phyloP scores from a whole-genome alignment of 73 alveolate genomes.

The Tetrahymena borealis region DNA sequence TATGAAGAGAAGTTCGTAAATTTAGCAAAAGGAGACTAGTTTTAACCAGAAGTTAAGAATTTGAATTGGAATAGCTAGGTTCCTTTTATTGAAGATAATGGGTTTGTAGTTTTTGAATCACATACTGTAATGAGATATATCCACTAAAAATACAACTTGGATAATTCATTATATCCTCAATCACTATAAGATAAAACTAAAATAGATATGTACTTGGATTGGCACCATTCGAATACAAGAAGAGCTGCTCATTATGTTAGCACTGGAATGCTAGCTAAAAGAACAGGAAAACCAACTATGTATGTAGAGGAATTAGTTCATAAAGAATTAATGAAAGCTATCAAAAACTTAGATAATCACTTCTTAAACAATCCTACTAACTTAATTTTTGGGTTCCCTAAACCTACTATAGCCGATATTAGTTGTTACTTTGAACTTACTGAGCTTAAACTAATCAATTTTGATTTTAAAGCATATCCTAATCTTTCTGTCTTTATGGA shows the following conservation, averaged over 20 bases:
- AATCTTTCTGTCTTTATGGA: not conserved
- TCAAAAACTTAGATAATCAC: not conserved
- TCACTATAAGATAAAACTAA: not conserved
- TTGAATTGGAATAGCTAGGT: not conserved
- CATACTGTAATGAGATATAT: not conserved
- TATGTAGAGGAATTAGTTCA: not conserved
- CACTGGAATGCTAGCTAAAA: not conserved
- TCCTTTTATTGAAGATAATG: not conserved
- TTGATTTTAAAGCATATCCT: not conserved
- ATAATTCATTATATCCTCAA: not conserved
- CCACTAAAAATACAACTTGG: not conserved
- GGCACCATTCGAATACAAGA: not conserved
- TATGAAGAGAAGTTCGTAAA: not conserved
- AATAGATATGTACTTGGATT: not conserved
- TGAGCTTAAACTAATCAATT: not conserved
- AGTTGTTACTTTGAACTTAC: not conserved
- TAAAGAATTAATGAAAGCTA: not conserved
- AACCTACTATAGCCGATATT: not conserved
- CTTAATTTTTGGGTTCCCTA: not conserved
- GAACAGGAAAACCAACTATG: not conserved
- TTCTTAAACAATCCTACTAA: not conserved
- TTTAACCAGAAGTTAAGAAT: not conserved
- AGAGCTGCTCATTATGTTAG: not conserved
- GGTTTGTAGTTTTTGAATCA: not conserved
- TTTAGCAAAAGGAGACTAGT: not conserved